Evolutionary conservation across 352 stramenopile genomes (phyloP).

Genomic region (Phytophthora hibernalis): DNA sequence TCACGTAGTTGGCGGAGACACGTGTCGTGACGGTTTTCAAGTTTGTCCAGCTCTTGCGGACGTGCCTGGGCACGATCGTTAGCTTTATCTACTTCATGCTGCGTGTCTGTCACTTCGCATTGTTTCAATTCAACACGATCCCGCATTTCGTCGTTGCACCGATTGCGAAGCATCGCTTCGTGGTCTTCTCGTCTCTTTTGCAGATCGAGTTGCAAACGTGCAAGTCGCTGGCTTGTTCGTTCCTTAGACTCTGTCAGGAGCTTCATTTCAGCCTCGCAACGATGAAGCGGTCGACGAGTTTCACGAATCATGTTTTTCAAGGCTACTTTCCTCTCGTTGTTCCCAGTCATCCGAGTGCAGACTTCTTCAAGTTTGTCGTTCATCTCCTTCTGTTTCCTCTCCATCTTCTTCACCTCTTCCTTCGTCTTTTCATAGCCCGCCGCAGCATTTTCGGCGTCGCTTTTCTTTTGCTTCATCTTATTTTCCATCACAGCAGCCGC

Average conservation of each 20-base stretch:
- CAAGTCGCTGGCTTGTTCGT: constrained; percentile 56
- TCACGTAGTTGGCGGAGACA: constrained; percentile 68
- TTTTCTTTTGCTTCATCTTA: constrained; percentile 64
- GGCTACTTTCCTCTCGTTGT: constrained; percentile 57
- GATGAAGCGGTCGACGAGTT: constrained; percentile 65
- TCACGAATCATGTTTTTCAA: constrained; percentile 72
- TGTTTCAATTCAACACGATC: constrained; percentile 59
- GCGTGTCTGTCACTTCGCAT: constrained; percentile 47
- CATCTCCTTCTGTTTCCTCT: constrained; percentile 68
- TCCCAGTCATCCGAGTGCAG: constrained; percentile 46
- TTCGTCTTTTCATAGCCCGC: constrained; percentile 57
- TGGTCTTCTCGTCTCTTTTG: constrained; percentile 62
- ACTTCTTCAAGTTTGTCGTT: constrained; percentile 70
- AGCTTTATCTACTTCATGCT: constrained; percentile 48
- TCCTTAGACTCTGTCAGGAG: constrained; percentile 58
- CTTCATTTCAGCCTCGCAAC: constrained; percentile 74
- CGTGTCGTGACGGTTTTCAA: constrained; percentile 66
- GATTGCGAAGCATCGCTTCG: constrained; percentile 62
- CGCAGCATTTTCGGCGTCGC: constrained; percentile 44
- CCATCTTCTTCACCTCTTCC: constrained; percentile 53
- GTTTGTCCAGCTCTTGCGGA: constrained; percentile 51
- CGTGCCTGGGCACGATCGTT: constrained; percentile 39
- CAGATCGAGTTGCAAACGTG: constrained; percentile 58
- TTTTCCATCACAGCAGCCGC: constrained; percentile 55
- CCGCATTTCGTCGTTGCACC: constrained; percentile 64